Evolutionary conservation across 2,329 filamentous ascomycete genomes (phyloP).

Genomic region (Fusarium sp.): DNA sequence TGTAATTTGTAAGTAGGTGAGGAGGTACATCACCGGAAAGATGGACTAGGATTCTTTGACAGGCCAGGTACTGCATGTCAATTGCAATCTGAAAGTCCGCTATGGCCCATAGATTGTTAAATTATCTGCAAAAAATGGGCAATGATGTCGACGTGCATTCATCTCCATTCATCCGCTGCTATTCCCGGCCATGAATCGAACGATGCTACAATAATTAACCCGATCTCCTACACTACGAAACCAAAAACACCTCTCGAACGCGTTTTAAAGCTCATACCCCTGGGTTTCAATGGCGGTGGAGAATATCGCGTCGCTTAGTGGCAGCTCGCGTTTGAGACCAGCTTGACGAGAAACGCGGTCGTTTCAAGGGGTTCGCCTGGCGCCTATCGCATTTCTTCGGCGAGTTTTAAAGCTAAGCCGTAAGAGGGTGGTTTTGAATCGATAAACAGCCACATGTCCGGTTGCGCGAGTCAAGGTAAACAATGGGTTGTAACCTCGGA

Average conservation of each 20-base stretch:
- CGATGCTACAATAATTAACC: neutral
- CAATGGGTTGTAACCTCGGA: neutral
- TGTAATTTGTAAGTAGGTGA: neutral
- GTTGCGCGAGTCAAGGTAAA: neutral
- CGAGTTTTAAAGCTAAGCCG: neutral
- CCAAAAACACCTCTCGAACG: neutral
- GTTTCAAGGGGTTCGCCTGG: neutral
- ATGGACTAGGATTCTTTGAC: neutral
- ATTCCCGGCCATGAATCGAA: slow-evolving; percentile 10
- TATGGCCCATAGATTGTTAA: neutral
- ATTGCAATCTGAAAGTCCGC: neutral
- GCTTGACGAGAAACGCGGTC: neutral
- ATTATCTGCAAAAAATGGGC: neutral
- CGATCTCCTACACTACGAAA: neutral
- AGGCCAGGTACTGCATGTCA: neutral
- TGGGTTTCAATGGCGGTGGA: neutral
- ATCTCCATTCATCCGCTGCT: neutral
- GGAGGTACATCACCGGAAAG: neutral
- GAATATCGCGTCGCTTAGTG: neutral
- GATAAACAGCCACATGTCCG: neutral
- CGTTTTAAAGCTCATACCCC: neutral
- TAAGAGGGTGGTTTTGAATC: neutral
- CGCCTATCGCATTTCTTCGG: neutral
- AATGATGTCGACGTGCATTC: neutral
- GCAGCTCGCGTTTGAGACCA: neutral